phyloP scores from a whole-genome alignment of 1,284 basidiomycete genomes.

The Irpex rosettiformis region DNA sequence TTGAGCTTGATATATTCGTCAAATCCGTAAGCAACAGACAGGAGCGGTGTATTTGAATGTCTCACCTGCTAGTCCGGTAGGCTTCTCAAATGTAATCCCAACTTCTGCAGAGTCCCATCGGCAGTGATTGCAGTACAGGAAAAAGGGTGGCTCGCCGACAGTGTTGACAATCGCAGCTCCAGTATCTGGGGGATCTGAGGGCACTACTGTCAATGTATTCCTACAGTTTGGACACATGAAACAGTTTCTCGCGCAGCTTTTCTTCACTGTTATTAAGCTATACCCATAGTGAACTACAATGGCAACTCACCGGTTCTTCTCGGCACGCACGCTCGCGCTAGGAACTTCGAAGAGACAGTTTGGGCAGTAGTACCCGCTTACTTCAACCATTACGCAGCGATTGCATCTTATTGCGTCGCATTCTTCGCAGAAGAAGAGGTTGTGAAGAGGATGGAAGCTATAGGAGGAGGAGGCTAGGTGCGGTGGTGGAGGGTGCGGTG shows the following conservation, averaged over 20 bases:
- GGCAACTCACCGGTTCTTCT: constrained; percentile 80
- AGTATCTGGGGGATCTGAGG: constrained; percentile 76
- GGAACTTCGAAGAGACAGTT: constrained; percentile 99
- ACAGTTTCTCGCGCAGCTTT: constrained; percentile 95
- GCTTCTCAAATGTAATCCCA: constrained; percentile 93
- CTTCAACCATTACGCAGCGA: constrained; percentile 87
- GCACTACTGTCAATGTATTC: constrained; percentile 84
- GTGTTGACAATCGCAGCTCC: constrained; percentile 53
- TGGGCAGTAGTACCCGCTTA: constrained; percentile 96
- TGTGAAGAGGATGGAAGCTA: constrained; percentile 79
- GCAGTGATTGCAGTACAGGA: constrained; percentile 89
- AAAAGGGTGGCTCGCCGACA: constrained; percentile 83
- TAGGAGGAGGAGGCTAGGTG: constrained; percentile 69
- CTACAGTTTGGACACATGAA: constrained; percentile 93
- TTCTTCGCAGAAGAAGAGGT: constrained; percentile 97
- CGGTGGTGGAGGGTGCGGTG: constrained; percentile 68
- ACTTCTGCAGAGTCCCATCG: constrained; percentile 93
- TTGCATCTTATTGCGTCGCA: constrained; percentile 95
- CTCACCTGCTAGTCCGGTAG: constrained; percentile 90
- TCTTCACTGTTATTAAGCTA: neutral
- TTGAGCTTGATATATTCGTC: constrained; percentile 56
- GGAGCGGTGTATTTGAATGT: no score
- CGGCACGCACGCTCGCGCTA: constrained; percentile 90
- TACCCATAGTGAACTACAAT: neutral
- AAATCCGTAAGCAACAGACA: neutral